phyloP scores from a whole-genome alignment of 352 stramenopile genomes.

The Globisporangium lucens region DNA sequence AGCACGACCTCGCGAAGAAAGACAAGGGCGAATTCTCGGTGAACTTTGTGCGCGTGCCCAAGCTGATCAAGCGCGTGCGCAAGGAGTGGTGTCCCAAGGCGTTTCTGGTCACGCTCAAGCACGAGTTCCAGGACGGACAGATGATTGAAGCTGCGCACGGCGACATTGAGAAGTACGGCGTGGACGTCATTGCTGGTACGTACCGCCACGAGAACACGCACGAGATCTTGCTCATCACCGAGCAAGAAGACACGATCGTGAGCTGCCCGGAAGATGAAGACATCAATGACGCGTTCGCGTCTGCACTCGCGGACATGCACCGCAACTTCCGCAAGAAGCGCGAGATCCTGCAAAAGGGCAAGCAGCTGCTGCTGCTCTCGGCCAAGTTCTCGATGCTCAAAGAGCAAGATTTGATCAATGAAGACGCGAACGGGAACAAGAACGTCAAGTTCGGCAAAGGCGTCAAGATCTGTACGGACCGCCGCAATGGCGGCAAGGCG shows the following conservation, averaged over 20 bases:
- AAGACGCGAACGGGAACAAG: constrained; percentile 84
- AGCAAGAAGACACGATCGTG: constrained; percentile 80
- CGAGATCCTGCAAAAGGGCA: constrained; percentile 74
- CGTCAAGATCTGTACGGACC: constrained; percentile 73
- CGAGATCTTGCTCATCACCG: constrained; percentile 76
- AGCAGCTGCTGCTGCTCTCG: constrained; percentile 74
- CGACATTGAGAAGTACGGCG: constrained; percentile 78
- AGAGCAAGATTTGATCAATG: constrained; percentile 81
- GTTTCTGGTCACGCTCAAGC: constrained; percentile 79
- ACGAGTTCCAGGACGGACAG: constrained; percentile 62
- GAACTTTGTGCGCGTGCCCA: constrained; percentile 77
- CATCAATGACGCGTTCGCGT: constrained; percentile 78
- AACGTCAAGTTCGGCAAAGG: constrained; percentile 81
- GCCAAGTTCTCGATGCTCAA: constrained; percentile 89
- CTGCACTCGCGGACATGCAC: constrained; percentile 69
- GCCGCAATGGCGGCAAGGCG: constrained; percentile 32
- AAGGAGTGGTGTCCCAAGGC: constrained; percentile 79
- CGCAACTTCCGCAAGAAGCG: constrained; percentile 69
- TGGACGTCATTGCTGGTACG: constrained; percentile 72
- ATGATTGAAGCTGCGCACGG: constrained; percentile 65
- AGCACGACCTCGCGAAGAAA: constrained; percentile 31
- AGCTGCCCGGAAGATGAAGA: constrained; percentile 73
- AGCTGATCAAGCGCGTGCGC: constrained; percentile 78
- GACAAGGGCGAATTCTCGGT: constrained; percentile 62
- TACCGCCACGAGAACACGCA: constrained; percentile 40